These are phyloP conservation scores for Phyllosticta citriasiana DNA, from an alignment of 2,329 filamentous ascomycete genomes.

Conservation along the genomic window DNA sequence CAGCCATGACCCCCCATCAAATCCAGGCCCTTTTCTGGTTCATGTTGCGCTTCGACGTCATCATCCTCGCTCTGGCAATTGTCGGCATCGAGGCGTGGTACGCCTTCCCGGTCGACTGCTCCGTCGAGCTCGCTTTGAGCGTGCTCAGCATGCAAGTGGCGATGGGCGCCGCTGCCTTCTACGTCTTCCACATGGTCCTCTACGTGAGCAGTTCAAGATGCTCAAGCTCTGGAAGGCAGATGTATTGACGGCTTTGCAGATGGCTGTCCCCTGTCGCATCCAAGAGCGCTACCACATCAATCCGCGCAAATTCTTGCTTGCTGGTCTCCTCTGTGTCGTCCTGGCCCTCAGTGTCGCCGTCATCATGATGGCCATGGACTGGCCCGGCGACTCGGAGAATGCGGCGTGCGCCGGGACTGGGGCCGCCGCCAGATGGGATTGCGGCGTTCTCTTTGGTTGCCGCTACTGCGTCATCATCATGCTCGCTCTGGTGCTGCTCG, in stretches of 20 bases:
- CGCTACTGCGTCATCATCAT: neutral
- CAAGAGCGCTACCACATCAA: neutral
- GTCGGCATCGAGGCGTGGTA: neutral
- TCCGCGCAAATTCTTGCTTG: neutral
- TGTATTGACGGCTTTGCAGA: neutral
- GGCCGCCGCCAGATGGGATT: neutral
- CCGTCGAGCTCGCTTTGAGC: neutral
- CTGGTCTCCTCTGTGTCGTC: neutral
- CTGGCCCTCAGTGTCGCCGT: neutral
- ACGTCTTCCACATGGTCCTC: neutral
- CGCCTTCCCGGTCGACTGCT: neutral
- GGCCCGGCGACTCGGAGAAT: neutral
- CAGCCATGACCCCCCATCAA: neutral
- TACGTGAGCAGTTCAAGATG: neutral
- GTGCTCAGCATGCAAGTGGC: neutral
- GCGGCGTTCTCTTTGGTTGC: neutral
- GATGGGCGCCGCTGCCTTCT: neutral
- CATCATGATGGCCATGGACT: neutral
- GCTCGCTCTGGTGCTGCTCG: neutral
- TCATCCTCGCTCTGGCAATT: neutral
- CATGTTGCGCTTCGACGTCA: neutral
- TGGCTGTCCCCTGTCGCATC: neutral
- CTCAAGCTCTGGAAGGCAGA: neutral
- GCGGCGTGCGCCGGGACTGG: neutral
- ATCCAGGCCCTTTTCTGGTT: neutral